phyloP scores from a whole-genome alignment of 2,329 filamentous ascomycete genomes.

The Hypoxylon sp. region DNA sequence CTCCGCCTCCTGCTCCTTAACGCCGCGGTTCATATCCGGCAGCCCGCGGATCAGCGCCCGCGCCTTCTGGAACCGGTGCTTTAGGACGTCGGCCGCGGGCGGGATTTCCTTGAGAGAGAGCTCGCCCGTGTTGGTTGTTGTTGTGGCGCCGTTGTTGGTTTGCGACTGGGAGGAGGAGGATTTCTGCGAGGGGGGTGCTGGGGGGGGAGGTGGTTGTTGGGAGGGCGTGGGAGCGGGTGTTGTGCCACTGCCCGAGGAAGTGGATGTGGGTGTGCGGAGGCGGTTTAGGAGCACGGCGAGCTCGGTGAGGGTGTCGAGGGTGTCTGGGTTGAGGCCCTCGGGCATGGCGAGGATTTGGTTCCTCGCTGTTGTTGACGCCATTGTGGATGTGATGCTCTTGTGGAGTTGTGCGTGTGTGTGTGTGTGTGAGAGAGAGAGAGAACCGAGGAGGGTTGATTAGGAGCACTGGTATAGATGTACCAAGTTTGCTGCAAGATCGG shows the following conservation, averaged over 20 bases:
- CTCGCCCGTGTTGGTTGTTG: constrained; percentile 53
- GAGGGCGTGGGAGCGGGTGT: constrained; percentile 50
- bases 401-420: too few relatives aligned
- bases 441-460: background rate
- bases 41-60: constrained; percentile 74
- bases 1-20: constrained; percentile 79
- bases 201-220: constrained; percentile 45
- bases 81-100: constrained; percentile 81
- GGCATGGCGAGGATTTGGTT: constrained; percentile 64
- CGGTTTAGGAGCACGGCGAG: constrained; percentile 83
- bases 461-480: background rate
- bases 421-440: background rate
- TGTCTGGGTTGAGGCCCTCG: constrained; percentile 80
- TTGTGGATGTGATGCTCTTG: background rate
- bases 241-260: constrained; percentile 51
- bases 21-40: constrained; percentile 77
- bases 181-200: constrained; percentile 21
- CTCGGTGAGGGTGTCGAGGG: constrained; percentile 87
- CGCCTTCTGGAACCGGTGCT: constrained; percentile 86
- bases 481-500: background rate
- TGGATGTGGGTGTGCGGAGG: constrained; percentile 68
- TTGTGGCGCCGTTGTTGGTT: constrained; percentile 53
- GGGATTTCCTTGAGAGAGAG: constrained; percentile 80
- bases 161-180: constrained; percentile 46
- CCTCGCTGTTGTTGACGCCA: constrained; percentile 17